These are phyloP conservation scores for Zymoseptoria pseudotritici DNA, from an alignment of 2,329 filamentous ascomycete genomes.

Conservation along the genomic window DNA sequence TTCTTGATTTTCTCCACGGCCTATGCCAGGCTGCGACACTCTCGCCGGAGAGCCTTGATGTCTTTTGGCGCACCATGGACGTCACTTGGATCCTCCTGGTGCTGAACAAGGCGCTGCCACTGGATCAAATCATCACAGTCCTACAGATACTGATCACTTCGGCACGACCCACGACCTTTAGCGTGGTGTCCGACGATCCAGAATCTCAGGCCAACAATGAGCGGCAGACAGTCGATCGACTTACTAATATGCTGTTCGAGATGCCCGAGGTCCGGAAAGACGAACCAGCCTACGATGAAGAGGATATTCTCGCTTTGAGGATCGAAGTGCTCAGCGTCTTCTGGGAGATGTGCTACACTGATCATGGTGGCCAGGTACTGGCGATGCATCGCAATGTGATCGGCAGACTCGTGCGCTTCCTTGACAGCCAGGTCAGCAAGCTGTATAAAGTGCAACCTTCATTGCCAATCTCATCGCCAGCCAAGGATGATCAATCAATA, in stretches of 20 bases:
- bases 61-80: constrained; percentile 62
- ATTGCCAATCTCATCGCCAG: constrained; percentile 4
- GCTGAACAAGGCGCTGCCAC: constrained; percentile 58
- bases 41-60: constrained; percentile 33
- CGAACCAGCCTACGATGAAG: constrained; percentile 34
- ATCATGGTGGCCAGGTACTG: constrained; percentile 58
- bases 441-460: constrained; percentile 42
- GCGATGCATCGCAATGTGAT: constrained; percentile 62
- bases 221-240: constrained; percentile 50
- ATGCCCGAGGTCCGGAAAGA: constrained; percentile 38
- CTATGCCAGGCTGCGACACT: constrained; percentile 49
- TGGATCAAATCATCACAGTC: constrained; percentile 56
- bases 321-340: constrained; percentile 41
- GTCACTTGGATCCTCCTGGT: constrained; percentile 60
- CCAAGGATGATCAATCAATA: constrained; percentile 12
- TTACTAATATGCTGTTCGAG: constrained; percentile 57
- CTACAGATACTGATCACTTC: constrained; percentile 62
- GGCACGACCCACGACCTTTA: constrained; percentile 55
- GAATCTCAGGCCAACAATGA: constrained; percentile 32
- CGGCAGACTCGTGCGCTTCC: constrained; percentile 65
- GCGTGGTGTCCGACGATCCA: constrained; percentile 52
- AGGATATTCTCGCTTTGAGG: constrained; percentile 40
- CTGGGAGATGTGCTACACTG: constrained; percentile 53
- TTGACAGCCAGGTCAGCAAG: constrained; percentile 62
- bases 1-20: constrained; percentile 59